Evolutionary conservation across 148 eudicot genomes (phyloP).

Genomic region (Chenopodium formosanum): DNA sequence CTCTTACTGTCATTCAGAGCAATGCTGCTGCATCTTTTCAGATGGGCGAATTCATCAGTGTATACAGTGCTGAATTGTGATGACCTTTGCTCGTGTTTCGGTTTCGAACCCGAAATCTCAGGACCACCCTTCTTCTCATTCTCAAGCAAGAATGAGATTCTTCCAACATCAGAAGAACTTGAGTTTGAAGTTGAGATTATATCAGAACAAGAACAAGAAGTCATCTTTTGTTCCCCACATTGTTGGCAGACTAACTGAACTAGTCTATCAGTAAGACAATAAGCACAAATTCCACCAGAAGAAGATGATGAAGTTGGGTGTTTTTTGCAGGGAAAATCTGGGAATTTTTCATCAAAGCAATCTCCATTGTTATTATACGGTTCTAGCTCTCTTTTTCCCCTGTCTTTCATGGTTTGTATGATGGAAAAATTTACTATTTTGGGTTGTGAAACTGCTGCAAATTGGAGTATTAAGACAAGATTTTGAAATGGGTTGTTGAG

Average conservation of each 20-base stretch:
- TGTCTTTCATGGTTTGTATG: conserved; percentile 58
- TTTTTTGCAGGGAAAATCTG: conserved; percentile 55
- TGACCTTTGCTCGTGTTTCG: conserved; percentile 19
- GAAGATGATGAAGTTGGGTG: conserved; percentile 55
- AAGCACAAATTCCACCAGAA: conserved; percentile 70
- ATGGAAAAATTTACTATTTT: neutral
- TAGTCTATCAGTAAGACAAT: conserved; percentile 70
- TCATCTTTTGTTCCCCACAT: conserved; percentile 69
- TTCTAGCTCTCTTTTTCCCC: conserved; percentile 63
- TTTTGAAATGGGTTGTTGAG: conserved; percentile 23
- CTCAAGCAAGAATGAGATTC: conserved; percentile 76
- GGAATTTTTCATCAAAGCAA: conserved; percentile 16
- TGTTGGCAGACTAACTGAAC: conserved; percentile 67
- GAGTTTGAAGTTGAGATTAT: conserved; percentile 43
- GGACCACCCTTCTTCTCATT: conserved; percentile 40
- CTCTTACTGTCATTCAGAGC: conserved; percentile 27
- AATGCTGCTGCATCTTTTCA: conserved; percentile 60
- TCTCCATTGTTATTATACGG: conserved; percentile 30
- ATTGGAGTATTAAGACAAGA: neutral
- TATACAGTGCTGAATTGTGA: neutral
- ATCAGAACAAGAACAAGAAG: conserved; percentile 66
- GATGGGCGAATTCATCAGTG: conserved; percentile 26
- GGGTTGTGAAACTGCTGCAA: too few species aligned
- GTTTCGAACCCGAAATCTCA: conserved; percentile 11
- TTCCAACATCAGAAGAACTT: conserved; percentile 48